Percentiles rank a stretch among this genome's conserved stretches.
These are phyloP conservation scores for Salvia splendens DNA, from an alignment of 257 asterid species.

Conservation along the genomic window DNA sequence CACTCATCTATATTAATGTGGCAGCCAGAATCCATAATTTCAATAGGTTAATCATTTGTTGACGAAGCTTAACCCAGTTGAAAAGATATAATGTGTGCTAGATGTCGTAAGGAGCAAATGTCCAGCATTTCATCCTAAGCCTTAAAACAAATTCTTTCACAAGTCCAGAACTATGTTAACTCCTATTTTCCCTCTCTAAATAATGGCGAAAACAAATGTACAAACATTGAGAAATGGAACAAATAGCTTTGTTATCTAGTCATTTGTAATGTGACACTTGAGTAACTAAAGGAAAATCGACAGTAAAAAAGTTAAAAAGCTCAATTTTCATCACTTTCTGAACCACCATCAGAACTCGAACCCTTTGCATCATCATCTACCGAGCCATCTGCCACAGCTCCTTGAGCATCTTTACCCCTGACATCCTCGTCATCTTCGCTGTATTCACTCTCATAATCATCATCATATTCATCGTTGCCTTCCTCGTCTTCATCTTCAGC, in stretches of 20 bases:
- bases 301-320: conserved; percentile 1
- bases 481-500: conserved; percentile 87
- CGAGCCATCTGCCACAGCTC: conserved; percentile 56
- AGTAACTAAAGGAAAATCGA: not conserved
- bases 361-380: conserved; percentile 42
- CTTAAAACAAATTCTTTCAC: not conserved
- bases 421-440: conserved; percentile 89
- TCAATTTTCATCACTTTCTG: conserved; percentile 64
- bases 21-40: too few species aligned
- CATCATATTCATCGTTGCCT: conserved; percentile 83
- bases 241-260: conserved; percentile 30
- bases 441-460: conserved; percentile 92
- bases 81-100: too few species aligned
- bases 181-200: not conserved
- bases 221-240: not conserved
- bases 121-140: too few species aligned
- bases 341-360: conserved; percentile 59
- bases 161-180: not conserved
- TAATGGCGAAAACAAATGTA: conserved; percentile 4
- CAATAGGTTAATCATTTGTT: too few species aligned
- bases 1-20: too few species aligned
- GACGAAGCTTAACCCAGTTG: too few species aligned
- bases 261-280: conserved; percentile 11
- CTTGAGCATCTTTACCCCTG: conserved; percentile 47
- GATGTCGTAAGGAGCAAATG: too few species aligned